Conservation (phyloP, 106 monocot species). For the Chionographis japonica region DNA sequence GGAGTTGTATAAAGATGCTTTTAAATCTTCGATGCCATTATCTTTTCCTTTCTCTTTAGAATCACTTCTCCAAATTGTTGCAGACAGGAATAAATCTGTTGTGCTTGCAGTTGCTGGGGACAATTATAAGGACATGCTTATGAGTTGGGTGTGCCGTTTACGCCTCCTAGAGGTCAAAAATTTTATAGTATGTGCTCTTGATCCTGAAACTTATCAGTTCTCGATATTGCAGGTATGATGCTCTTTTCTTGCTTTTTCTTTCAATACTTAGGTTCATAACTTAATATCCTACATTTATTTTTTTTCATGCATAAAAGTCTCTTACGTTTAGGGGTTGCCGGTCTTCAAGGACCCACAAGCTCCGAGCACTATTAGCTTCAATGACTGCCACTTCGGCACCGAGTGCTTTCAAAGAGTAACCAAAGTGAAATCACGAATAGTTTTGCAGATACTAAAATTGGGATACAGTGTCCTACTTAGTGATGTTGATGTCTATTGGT, state of each 20-base stretch:
- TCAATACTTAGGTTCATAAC: background rate
- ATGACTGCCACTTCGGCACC: conserved; percentile 90
- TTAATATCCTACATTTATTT: background rate
- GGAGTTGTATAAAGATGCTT: conserved; percentile 15
- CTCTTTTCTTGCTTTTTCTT: conserved; percentile 1
- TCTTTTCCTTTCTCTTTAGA: conserved; percentile 52
- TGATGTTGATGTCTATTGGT: conserved; percentile 98
- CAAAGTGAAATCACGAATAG: conserved; percentile 90
- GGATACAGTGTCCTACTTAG: conserved; percentile 88
- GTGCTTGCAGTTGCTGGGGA: conserved; percentile 82
- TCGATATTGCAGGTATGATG: conserved; percentile 70
- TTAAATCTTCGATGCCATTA: conserved; percentile 19
- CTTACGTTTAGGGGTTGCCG: conserved; percentile 67
- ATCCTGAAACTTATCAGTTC: conserved; percentile 77
- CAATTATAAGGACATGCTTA: conserved; percentile 92
- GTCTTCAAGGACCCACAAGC: conserved; percentile 67
- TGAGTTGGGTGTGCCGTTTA: conserved; percentile 94
- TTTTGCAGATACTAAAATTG: conserved; percentile 71
- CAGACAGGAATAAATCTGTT: conserved; percentile 68
- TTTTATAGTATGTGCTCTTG: conserved; percentile 86
- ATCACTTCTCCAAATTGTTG: conserved; percentile 45
- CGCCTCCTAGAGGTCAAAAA: conserved; percentile 54
- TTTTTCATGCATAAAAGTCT: background rate
- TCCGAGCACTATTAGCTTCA: conserved; percentile 69
- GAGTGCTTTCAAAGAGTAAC: conserved; percentile 88